Evolutionary conservation across 352 stramenopile species (phyloP).

Genomic region (Phytophthora kernoviae): DNA sequence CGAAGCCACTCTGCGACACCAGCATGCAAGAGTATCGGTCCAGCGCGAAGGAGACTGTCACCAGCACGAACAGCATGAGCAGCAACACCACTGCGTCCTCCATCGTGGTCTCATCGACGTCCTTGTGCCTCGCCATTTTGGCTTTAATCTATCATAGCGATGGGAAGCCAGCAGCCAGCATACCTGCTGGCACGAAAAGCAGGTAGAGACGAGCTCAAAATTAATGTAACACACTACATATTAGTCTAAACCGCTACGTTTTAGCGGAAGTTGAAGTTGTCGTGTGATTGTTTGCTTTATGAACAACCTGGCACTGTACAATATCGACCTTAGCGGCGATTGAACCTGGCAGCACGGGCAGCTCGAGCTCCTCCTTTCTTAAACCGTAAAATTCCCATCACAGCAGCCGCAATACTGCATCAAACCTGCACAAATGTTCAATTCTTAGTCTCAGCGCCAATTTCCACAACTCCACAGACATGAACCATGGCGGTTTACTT

Average conservation of each 20-base stretch:
- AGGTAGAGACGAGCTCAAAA: neutral
- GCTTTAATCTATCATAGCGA: constrained; percentile 17
- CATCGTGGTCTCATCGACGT: constrained; percentile 45
- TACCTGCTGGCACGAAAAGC: neutral
- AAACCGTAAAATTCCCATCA: constrained; percentile 80
- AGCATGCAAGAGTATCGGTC: constrained; percentile 85
- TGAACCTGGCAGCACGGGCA: constrained; percentile 22
- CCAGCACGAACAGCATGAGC: constrained; percentile 83
- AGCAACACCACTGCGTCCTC: constrained; percentile 84
- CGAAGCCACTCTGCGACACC: constrained; percentile 84
- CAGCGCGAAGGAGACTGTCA: constrained; percentile 85
- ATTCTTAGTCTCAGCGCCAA: neutral
- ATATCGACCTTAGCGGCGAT: constrained; percentile 17
- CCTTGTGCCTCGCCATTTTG: constrained; percentile 30
- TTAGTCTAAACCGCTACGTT: neutral
- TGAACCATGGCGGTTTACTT: constrained; percentile 25
- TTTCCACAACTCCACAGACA: neutral
- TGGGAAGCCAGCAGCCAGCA: constrained; percentile 3
- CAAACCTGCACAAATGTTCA: constrained; percentile 50
- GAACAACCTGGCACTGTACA: too few species aligned
- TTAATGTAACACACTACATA: neutral
- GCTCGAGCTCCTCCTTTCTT: constrained; percentile 35
- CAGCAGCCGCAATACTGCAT: constrained; percentile 74
- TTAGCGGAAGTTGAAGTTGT: constrained; percentile 19
- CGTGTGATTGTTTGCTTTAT: constrained; percentile 9